These are phyloP conservation scores for Botryotinia narcissicola DNA, from an alignment of 2,329 filamentous ascomycete genomes.

Conservation along the genomic window DNA sequence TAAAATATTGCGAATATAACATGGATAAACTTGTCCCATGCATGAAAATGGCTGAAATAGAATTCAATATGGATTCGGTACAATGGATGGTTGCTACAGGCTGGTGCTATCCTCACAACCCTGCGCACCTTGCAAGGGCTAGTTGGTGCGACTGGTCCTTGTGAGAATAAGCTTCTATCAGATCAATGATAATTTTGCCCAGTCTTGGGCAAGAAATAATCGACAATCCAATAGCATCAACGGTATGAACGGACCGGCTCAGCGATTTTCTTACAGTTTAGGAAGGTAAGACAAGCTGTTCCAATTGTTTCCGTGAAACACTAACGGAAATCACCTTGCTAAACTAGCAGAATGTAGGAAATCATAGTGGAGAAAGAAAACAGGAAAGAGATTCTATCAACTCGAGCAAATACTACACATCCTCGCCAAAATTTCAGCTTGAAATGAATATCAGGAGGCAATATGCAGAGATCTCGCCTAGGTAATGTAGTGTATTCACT, in stretches of 20 bases:
- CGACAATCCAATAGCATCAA: constrained; percentile 12
- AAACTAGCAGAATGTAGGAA: constrained; percentile 2
- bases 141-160: constrained; percentile 5
- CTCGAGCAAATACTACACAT: neutral
- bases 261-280: constrained; percentile 24
- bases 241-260: constrained; percentile 34
- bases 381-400: neutral
- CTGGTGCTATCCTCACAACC: constrained; percentile 16
- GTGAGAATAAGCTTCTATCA: constrained; percentile 2
- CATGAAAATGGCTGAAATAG: constrained; percentile 33
- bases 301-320: neutral
- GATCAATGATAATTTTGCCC: constrained; percentile 1
- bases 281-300: constrained; percentile 4
- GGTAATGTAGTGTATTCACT: constrained; percentile 6
- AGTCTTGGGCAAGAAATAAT: constrained; percentile 3
- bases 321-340: neutral
- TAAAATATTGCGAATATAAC: constrained; percentile 24
- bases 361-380: neutral
- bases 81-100: constrained; percentile 24
- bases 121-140: constrained; percentile 18
- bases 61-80: constrained; percentile 17
- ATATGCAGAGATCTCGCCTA: constrained; percentile 9
- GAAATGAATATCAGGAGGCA: constrained; percentile 5
- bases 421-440: neutral
- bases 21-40: constrained; percentile 23